Base-by-base conservation (phyloP, 1,284 basidiomycete species). In the Porodaedalea pini region DNA sequence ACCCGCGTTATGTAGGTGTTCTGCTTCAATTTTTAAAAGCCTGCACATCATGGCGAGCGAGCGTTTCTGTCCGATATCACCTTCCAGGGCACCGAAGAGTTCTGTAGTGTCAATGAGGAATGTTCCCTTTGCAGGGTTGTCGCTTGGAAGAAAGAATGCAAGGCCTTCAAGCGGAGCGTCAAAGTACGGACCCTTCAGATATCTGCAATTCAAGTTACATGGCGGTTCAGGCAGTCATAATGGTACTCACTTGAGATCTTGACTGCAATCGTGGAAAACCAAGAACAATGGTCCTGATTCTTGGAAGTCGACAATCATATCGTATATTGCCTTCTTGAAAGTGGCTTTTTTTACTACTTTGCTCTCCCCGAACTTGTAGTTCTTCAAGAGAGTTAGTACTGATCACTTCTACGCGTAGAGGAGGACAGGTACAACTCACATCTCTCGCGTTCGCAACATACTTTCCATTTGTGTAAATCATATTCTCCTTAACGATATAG, bases 1-100 rank as follows among this genome's bases (percentile, higher is more conserved):
- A 0, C 91, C 91, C 2, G 89, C 89, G 67, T 93, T 93, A 73
- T 93, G 90, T 54, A 90, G 72, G 64, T 77, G 76, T 32, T 75
- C 62, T 1, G 80, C 78, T 0, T 70, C 64, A 47, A 91, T 76
- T 51, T 81, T 78, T 7, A 93, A 75, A 44, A 83, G 79, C 48
- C 74, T 71, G 67, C 85, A 87, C 31, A 82, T 75, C 25, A 79
- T 78, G 56, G 81, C 77, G 13, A 93, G 77, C 0, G 73, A 72
- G 41, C 80, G 73, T 45, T 78, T 77, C 51, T 74, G 74, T 7
- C 73, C 67, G 0, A 73, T 71, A 57, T 80, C 78, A 7, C 86
- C 88, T 61, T 86, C 79, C 36, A 90, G 77, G 7, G 82, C 89
- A 31, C 78, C 79, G 66, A 89, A 90, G 41, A 93, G 72, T 39